These are phyloP conservation scores for Tripterygium wilfordii DNA, from an alignment of 177 flowering plant species.

Conservation along the genomic window DNA sequence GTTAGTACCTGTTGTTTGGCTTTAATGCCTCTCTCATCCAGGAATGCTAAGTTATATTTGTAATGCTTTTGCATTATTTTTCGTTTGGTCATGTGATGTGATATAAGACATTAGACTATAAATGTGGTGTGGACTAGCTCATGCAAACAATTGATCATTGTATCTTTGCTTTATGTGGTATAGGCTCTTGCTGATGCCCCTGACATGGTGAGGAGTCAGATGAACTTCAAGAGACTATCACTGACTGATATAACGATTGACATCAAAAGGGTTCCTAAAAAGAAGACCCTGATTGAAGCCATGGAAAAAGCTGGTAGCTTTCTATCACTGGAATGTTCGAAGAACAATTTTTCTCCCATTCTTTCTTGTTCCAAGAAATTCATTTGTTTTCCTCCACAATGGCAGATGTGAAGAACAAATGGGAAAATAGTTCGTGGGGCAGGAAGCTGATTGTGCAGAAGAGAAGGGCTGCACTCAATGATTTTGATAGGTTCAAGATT, in stretches of 20 bases:
- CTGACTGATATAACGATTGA: constrained; percentile 34
- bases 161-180: background rate
- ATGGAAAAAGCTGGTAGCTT: constrained; percentile 46
- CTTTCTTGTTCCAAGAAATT: background rate
- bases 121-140: no score
- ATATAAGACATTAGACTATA: no score
- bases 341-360: background rate
- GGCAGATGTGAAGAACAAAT: constrained; percentile 50
- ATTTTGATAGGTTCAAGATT: constrained; percentile 50
- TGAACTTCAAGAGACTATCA: constrained; percentile 40
- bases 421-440: constrained; percentile 64
- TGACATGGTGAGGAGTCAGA: constrained; percentile 30
- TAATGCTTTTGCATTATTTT: no score
- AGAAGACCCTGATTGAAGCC: constrained; percentile 39
- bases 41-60: no score
- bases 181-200: constrained; percentile 46
- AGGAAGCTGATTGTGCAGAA: constrained; percentile 51
- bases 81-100: no score
- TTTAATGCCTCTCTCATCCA: no score
- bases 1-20: no score
- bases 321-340: background rate
- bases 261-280: constrained; percentile 31
- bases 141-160: no score
- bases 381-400: background rate
- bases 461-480: constrained; percentile 43